Conservation (phyloP, 768 basidiomycete genomes). For the Suillus brevipes region DNA sequence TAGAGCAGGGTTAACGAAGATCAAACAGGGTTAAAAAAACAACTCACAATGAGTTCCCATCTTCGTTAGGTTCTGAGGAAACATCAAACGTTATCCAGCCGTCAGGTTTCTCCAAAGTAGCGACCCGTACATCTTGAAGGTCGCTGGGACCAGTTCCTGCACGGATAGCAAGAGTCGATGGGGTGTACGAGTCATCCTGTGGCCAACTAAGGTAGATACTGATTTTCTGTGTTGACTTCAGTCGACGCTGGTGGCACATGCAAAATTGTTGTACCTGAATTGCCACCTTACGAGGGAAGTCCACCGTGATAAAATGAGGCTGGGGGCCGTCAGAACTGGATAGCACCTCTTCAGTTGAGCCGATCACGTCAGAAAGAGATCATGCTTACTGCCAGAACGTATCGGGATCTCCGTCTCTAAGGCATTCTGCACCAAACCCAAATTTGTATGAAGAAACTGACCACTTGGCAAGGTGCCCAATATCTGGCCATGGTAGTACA, state of each 20-base stretch:
- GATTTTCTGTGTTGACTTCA: slow-evolving; percentile 65
- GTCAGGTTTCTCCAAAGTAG: slow-evolving; percentile 86
- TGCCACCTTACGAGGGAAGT: slow-evolving; percentile 87
- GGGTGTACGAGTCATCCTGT: slow-evolving; percentile 96
- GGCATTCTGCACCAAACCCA: slow-evolving; percentile 91
- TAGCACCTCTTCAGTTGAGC: slow-evolving; percentile 9
- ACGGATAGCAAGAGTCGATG: slow-evolving; percentile 84
- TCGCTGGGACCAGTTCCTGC: slow-evolving; percentile 92
- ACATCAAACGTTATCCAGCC: slow-evolving; percentile 93
- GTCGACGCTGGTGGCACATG: slow-evolving; percentile 2
- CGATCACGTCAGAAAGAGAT: not conserved
- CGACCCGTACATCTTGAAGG: slow-evolving; percentile 85
- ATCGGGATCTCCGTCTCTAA: slow-evolving; percentile 83
- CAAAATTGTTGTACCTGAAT: slow-evolving; percentile 60
- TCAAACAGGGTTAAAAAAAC: not conserved
- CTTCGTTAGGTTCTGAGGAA: slow-evolving; percentile 76
- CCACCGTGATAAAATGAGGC: slow-evolving; percentile 92
- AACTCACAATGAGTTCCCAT: slow-evolving; percentile 76
- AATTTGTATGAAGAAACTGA: slow-evolving; percentile 96
- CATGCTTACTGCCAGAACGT: slow-evolving; percentile 96
- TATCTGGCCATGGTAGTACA: slow-evolving; percentile 71
- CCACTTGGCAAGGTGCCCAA: slow-evolving; percentile 90
- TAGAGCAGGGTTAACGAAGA: slow-evolving; percentile 28
- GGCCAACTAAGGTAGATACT: slow-evolving; percentile 79
- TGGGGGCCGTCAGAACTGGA: slow-evolving; percentile 90